These are phyloP conservation scores for Acaromyces ingoldii DNA, from an alignment of 1,284 basidiomycete genomes.

Conservation along the genomic window DNA sequence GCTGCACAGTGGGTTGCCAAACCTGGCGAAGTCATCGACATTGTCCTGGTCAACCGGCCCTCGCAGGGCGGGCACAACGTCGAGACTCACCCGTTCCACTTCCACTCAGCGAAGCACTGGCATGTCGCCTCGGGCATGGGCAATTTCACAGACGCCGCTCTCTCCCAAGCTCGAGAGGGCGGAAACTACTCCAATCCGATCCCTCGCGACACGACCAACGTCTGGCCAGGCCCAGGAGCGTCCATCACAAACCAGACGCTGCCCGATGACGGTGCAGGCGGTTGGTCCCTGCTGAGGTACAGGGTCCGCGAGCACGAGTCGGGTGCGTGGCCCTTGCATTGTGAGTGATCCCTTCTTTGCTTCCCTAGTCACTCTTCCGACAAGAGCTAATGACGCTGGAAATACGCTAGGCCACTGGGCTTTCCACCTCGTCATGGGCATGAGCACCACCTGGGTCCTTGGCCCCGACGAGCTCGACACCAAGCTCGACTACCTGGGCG, in stretches of 20 bases:
- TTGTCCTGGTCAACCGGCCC: conserved; percentile 29
- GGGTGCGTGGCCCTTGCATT: conserved; percentile 13
- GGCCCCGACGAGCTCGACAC: conserved; percentile 7
- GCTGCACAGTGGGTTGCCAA: conserved; percentile 25
- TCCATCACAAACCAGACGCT: conserved; percentile 12
- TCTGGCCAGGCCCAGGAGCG: conserved; percentile 25
- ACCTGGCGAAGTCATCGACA: conserved; percentile 24
- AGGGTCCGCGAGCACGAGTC: conserved; percentile 14
- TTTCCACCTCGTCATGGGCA: conserved; percentile 35
- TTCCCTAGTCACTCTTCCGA: background rate
- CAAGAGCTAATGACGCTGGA: conserved; percentile 15
- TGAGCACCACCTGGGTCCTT: conserved; percentile 24
- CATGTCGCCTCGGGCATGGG: conserved; percentile 22
- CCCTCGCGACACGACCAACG: conserved; percentile 26
- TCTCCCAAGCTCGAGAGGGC: background rate
- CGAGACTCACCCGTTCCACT: conserved; percentile 35
- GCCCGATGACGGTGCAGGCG: conserved; percentile 14
- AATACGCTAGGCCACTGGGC: conserved; percentile 26
- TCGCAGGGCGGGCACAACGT: background rate
- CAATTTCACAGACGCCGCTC: conserved; percentile 15
- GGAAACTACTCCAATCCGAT: conserved; percentile 12
- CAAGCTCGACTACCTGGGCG: background rate
- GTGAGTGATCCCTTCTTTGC: background rate
- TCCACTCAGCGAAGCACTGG: conserved; percentile 26
- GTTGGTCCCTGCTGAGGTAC: conserved; percentile 27